These are phyloP conservation scores for Irpex sp. DNA, from an alignment of 1,284 basidiomycete species.

Conservation along the genomic window DNA sequence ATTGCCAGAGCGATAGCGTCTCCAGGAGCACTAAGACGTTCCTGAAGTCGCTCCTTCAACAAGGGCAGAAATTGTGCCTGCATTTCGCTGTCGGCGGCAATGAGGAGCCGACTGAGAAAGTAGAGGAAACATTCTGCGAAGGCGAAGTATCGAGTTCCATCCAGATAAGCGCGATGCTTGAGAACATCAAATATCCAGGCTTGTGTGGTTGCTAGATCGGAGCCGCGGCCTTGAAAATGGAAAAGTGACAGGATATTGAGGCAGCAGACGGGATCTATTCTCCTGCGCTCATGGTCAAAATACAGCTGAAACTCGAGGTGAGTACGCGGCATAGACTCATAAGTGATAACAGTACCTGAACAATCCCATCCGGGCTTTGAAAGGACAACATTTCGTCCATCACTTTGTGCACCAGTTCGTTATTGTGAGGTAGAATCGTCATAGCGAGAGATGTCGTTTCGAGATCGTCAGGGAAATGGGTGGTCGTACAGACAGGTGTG, in stretches of 20 bases:
- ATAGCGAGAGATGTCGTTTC: not conserved
- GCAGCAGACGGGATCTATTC: conserved; percentile 52
- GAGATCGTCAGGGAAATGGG: not conserved
- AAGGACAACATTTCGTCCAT: conserved; percentile 54
- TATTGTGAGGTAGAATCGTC: not conserved
- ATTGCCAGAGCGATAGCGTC: conserved; percentile 43
- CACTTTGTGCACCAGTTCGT: conserved; percentile 16
- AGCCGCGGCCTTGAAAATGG: conserved; percentile 44
- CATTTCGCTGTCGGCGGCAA: conserved; percentile 15
- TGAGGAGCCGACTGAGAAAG: conserved; percentile 49
- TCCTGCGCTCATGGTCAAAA: conserved; percentile 47
- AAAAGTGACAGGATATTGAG: conserved; percentile 49
- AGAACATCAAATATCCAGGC: conserved; percentile 50
- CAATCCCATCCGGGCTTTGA: conserved; percentile 45
- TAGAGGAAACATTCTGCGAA: conserved; percentile 52
- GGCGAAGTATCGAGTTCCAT: conserved; percentile 59
- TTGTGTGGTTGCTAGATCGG: conserved; percentile 42
- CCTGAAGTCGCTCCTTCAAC: conserved; percentile 41
- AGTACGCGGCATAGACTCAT: no score
- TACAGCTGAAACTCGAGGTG: conserved; percentile 36
- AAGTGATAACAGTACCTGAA: conserved; percentile 34
- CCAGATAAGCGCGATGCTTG: conserved; percentile 46
- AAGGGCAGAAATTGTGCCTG: conserved; percentile 36
- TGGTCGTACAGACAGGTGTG: not conserved
- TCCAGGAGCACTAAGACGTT: conserved; percentile 44